These are phyloP conservation scores for Cucurbitaria berberidis DNA, from an alignment of 2,329 filamentous ascomycete genomes.

Conservation along the genomic window DNA sequence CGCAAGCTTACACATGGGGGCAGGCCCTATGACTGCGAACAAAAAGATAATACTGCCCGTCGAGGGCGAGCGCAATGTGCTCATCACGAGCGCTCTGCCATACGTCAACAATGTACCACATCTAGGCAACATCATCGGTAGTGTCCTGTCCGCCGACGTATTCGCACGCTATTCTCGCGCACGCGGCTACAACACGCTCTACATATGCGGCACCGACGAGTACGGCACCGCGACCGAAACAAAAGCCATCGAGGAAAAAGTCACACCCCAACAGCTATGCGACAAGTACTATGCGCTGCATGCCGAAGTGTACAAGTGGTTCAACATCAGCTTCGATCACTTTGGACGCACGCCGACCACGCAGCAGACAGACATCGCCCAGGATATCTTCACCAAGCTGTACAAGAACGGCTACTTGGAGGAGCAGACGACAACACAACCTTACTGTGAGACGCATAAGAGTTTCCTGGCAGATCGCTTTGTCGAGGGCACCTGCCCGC, in stretches of 20 bases:
- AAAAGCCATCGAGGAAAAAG: constrained; percentile 86
- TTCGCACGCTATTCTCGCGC: constrained; percentile 77
- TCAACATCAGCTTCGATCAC: constrained; percentile 91
- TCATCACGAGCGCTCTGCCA: constrained; percentile 90
- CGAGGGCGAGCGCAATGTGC: constrained; percentile 76
- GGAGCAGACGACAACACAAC: constrained; percentile 85
- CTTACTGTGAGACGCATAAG: constrained; percentile 78
- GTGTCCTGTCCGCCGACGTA: constrained; percentile 84
- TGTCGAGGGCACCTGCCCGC: constrained; percentile 78
- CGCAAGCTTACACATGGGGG: constrained; percentile 1
- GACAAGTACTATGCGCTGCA: constrained; percentile 92
- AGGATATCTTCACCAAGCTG: constrained; percentile 88
- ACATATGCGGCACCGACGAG: constrained; percentile 88
- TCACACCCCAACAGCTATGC: constrained; percentile 83
- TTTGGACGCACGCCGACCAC: constrained; percentile 91
- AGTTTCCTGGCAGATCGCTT: constrained; percentile 63
- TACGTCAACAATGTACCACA: constrained; percentile 81
- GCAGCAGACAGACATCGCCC: constrained; percentile 90
- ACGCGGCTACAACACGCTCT: constrained; percentile 79
- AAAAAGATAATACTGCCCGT: constrained; percentile 56
- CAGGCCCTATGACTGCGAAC: constrained; percentile 33
- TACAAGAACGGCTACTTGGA: constrained; percentile 86
- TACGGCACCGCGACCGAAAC: constrained; percentile 97
- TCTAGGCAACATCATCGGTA: constrained; percentile 60
- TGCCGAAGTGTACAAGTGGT: constrained; percentile 93